phyloP scores from a whole-genome alignment of 768 basidiomycete species.

The Lentinula raphanica region DNA sequence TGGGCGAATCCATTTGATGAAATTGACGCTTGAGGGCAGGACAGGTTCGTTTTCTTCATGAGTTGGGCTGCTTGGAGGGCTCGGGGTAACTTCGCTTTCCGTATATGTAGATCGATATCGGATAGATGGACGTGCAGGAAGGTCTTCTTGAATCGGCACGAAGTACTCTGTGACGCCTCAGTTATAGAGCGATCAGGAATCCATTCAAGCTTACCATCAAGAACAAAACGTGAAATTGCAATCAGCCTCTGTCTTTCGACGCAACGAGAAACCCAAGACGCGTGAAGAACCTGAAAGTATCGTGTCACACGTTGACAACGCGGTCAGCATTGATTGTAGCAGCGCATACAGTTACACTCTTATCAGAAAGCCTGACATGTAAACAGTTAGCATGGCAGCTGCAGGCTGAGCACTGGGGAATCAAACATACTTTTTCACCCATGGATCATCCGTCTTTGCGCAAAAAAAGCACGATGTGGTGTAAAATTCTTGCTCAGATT shows the following conservation, averaged over 20 bases:
- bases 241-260: background rate
- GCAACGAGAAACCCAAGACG: background rate
- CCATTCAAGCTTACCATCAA: background rate
- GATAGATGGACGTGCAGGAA: background rate
- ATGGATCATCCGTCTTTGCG: constrained; percentile 1
- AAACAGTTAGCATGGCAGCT: background rate
- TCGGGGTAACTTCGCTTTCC: background rate
- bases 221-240: constrained; percentile 1
- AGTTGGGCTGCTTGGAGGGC: background rate
- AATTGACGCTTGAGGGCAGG: background rate
- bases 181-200: background rate
- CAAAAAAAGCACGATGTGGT: constrained; percentile 4
- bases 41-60: background rate
- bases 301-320: background rate
- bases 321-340: background rate
- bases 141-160: background rate
- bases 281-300: background rate
- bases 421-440: background rate
- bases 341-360: background rate
- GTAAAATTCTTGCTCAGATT: background rate
- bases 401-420: background rate
- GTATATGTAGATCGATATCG: background rate
- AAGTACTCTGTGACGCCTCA: background rate
- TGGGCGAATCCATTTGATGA: background rate
- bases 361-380: background rate